Percentiles rank a stretch among this genome's conserved stretches.
Conservation (phyloP, 2,329 filamentous ascomycete genomes). For the Tricladium varicosporioides region DNA sequence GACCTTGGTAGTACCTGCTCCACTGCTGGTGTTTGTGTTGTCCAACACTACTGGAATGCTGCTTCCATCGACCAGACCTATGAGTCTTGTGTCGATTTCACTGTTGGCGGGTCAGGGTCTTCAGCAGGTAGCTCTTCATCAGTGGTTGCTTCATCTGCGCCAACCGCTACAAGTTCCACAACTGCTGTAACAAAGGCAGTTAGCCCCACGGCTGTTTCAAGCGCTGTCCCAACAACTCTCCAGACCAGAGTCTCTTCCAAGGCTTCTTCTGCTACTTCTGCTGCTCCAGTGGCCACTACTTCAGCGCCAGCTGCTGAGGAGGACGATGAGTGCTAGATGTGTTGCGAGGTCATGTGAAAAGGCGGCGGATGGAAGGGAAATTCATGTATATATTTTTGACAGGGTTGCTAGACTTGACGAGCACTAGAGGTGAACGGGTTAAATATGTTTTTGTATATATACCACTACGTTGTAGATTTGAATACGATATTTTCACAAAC, state of each 20-base stretch:
- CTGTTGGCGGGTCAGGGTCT: conserved; percentile 18
- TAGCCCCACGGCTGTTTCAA: not conserved
- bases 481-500: too few species aligned
- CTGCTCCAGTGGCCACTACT: conserved; percentile 1
- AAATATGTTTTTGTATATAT: not conserved
- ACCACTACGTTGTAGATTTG: not conserved
- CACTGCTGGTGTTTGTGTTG: conserved; percentile 33
- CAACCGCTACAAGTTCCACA: not conserved
- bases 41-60: conserved; percentile 56
- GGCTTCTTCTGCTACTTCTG: conserved; percentile 1
- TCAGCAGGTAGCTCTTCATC: conserved; percentile 2
- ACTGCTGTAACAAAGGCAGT: not conserved
- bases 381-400: not conserved
- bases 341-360: not conserved
- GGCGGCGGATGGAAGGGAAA: not conserved
- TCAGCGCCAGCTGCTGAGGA: not conserved
- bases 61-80: conserved; percentile 52
- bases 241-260: conserved; percentile 3
- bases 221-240: conserved; percentile 8
- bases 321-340: not conserved
- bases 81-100: conserved; percentile 54
- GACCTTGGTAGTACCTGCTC: conserved; percentile 39
- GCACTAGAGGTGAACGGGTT: not conserved
- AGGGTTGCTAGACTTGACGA: not conserved
- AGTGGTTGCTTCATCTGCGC: not conserved